Base-by-base conservation (phyloP, 345 rosid genomes). In the Bruguiera sexangula region DNA sequence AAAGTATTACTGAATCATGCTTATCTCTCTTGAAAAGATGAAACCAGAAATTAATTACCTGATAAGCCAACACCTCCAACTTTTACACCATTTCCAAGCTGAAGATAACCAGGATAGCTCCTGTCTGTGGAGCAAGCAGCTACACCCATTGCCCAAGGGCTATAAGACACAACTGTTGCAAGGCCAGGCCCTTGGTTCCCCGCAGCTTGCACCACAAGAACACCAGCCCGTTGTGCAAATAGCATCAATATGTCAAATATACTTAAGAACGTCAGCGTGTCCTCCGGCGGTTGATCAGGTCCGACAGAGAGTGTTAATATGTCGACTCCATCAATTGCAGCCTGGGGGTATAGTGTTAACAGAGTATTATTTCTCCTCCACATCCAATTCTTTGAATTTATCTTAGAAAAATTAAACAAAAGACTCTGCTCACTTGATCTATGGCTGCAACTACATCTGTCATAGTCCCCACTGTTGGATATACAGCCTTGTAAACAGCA, bases 401-500 rank as follows among this genome's bases (percentile, higher is more conserved):
- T 56, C 30, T 24, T 56, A 56, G 29, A 21, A 56, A 56, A 56
- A 13, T 43, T 43, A 13, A 43, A 13, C 50, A 13, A 43, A 43
- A 13, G 50, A 43, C 50, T 43, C 50, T 9, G 48, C 80, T 54
- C 79, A 93, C 97, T 85, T 88, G 97, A 77, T 91, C 97, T 27
- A 91, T 86, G 52, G 97, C 97, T 65, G 98, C 96, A 66, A 93
- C 67, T 4, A 91, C 96, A 78, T 93, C 95, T 2, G 92, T 79
- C 37, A 91, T 62, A 5, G 98, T 89, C 62, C 88, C 96, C 0
- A 85, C 72, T 16, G 95, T 84, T 67, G 98, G 94, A 69, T 83
- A 91, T 20, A 91, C 39, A n/a, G 97, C 94, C 66, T 93, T 93
- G 55, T 91, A 89, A 53, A 89, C 90, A 39, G 98, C 91, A 69